These are phyloP conservation scores for Stephania cephalantha DNA, from an alignment of 164 flowering plant genomes.

Conservation along the genomic window DNA sequence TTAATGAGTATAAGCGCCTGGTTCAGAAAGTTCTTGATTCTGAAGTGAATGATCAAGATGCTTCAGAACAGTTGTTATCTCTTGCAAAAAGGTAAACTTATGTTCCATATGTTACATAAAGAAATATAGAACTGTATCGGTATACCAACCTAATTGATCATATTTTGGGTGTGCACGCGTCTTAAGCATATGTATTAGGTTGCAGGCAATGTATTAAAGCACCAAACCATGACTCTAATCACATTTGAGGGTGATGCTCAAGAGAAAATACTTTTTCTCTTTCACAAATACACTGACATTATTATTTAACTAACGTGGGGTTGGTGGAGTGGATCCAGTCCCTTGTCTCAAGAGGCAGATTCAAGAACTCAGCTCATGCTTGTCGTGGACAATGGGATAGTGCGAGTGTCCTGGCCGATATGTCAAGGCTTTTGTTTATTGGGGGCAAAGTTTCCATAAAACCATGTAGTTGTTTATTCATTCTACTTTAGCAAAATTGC, in stretches of 20 bases:
- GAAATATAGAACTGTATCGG: neutral
- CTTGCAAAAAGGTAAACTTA: constrained; percentile 60
- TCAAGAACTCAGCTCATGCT: too few relatives aligned
- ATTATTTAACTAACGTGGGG: too few relatives aligned
- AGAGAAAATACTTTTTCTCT: neutral
- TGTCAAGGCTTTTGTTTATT: too few relatives aligned
- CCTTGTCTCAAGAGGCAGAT: too few relatives aligned
- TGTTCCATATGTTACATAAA: too few relatives aligned
- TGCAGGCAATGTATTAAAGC: neutral
- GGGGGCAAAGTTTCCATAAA: too few relatives aligned
- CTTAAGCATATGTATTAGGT: neutral
- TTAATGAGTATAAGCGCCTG: constrained; percentile 92
- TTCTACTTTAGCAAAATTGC: too few relatives aligned
- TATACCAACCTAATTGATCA: neutral
- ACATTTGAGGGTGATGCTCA: neutral
- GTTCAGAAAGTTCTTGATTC: constrained; percentile 66
- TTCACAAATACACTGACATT: neutral
- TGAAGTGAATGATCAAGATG: constrained; percentile 71
- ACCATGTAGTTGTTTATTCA: too few relatives aligned
- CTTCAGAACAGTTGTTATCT: constrained; percentile 48
- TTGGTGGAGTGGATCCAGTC: too few relatives aligned
- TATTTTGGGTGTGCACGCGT: neutral
- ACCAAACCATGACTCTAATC: neutral
- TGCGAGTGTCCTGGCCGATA: too few relatives aligned
- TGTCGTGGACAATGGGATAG: too few relatives aligned